Base-by-base conservation (phyloP, 2,329 filamentous ascomycete genomes). In the Exophiala sideris region DNA sequence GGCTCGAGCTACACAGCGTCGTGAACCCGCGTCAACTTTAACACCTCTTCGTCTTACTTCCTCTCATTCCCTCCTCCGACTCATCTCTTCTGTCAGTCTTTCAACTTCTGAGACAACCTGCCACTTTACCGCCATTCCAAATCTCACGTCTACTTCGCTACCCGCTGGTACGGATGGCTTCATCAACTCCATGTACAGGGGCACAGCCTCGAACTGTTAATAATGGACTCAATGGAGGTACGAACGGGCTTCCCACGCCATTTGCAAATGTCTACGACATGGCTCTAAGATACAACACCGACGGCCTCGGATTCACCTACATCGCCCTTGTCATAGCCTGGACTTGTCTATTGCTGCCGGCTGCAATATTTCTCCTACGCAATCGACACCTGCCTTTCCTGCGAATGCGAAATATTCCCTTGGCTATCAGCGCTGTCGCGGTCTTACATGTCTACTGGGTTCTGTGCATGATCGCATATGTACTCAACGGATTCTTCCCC, bases 401-500 rank as follows among this genome's bases (percentile, higher is more conserved):
- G 2, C 66, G 69, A 21, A 68, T 73, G 50, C 67, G 72, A 14
- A 71, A 72, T 32, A 64, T 73, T n/a, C 57, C 59, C 33, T 63
- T 73, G 12, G 68, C 67, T 7, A 60, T 73, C 44, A 61, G 67
- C 34, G 68, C 70, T 12, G 65, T 74, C 14, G 62, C 66, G 1
- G 54, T 70, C 16, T 68, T 74, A 41, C 71, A 74, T 59, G 56
- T 73, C 12, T 74, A 73, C 58, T 68, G 66, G 62, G 58, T 67
- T 32, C 57, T 67, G 8, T 66, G 66, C 29, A 68, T 73, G 52
- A 62, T 71, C 32, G 68, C 65, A 12, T 67, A 66, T 45, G 66
- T 70, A 50, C 57, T 73, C 6, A 70, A 70, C 32, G 55, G 68
- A 5, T 52, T 64, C 20, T 65, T 72, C 53, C 79, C 81, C 0